Base-by-base conservation (phyloP, 768 basidiomycete species). In the Termitomyces sp. region DNA sequence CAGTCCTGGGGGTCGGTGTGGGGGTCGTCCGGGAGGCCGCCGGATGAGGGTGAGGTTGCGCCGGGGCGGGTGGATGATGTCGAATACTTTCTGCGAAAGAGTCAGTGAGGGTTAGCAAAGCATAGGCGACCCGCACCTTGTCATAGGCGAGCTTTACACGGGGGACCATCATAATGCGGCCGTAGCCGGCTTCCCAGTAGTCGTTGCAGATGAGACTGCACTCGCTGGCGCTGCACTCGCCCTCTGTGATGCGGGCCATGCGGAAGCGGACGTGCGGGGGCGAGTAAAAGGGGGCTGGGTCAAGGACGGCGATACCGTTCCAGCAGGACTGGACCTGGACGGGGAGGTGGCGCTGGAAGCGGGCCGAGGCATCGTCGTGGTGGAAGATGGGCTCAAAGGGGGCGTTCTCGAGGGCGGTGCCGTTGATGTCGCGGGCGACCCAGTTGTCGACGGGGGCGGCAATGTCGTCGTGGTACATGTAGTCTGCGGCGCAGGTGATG, bases 341-440 rank as follows among this genome's bases (percentile, higher is more conserved):
- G 0, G 97, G 96, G 1, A 99, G 80, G 70, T 99, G 96, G 42
- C 82, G 77, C 70, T 92, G 91, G 83, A 95, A 99, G 32, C 94
- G 84, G 45, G 83, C 77, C 12, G 85, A 81, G 2, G 90, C 90
- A 24, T 84, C 73, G 6, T 79, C 69, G 66, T 98, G 87, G 68
- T 93, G 94, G 81, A 99, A 97, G 60, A 99, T 87, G 58, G 79
- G 72, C 70, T 98, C 96, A 63, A 99, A 99, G 0, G 96, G 96
- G 0, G 94, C 94, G 69, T 99, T 99, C 72, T 99, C 96, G 53
- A 99, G 80, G 0, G 96, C 96, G 0, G 96, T 98, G 24, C 96
- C 96, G 72, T 99, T 99, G 78, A 99, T 92, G 71, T 99, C 96
- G 42, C 96, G 83, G 1, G 96, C 94, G 22, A 99, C 96, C 96